Base-by-base conservation (phyloP, 441 rosid species). In the Bruguiera hainesii region DNA sequence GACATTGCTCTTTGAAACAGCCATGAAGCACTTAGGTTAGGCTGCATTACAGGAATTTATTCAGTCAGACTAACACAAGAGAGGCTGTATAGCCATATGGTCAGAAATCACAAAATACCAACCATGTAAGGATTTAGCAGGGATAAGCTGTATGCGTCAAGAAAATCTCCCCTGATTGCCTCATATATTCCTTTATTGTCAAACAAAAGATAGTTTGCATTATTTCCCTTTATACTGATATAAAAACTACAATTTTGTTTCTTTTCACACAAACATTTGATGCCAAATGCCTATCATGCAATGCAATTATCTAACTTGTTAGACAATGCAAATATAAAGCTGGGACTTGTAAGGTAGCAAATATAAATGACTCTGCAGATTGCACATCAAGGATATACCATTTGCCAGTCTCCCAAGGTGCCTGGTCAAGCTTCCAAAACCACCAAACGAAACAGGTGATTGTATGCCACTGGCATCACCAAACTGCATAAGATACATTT, bases 381-480 rank as follows among this genome's bases (percentile, higher is more conserved):
- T 39, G 26, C 8, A 29, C 6, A 19, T 26, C 55, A 57, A 64
- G 72, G 71, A 69, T 56, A 31, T 80, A 94, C 99, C 99, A 65
- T 73, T 80, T 73, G 99, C 86, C 67, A 94, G 76, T 81, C 99
- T 91, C 46, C 84, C 84, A 26, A 91, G 87, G 71, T 94, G 98
- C 82, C 99, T 87, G 15, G 99, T 89, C 81, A 94, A 85, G 87
- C 99, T 94, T 79, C 96, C 99, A 70, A 94, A 94, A 73, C 99
- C 99, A n/a, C 99, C 99, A 71, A 94, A 94, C 42, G 98, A 94
- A 73, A 94, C 99, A 65, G 99, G 99, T 60, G 99, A 94, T 51
- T 94, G 99, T 71, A 94, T 87, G 65, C 99, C 99, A 31, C 98
- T 94, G 65, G 99, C 99, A 81, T 94, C 99, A 76, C 99, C 99